Conservation (phyloP, 176 grass and related monocot species). For the Saccharum officinarum region DNA sequence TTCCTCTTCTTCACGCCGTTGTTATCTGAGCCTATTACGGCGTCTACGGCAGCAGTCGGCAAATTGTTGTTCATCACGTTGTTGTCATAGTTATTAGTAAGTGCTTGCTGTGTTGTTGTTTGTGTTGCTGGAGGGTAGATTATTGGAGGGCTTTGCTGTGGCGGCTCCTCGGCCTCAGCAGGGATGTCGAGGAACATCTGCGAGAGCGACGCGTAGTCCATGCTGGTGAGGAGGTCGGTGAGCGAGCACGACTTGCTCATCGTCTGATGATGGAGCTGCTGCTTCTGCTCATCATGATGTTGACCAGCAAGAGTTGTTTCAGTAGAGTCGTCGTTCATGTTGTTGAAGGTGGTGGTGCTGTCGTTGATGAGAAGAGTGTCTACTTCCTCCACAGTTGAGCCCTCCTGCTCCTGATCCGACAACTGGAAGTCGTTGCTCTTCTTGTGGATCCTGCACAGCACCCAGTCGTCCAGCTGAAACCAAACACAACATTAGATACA, state of each 20-base stretch:
- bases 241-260: slow-evolving; percentile 50
- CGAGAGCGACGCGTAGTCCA: slow-evolving; percentile 48
- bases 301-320: background rate
- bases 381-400: slow-evolving; percentile 42
- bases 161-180: background rate
- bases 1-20: slow-evolving; percentile 34
- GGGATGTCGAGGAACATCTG: slow-evolving; percentile 33
- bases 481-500: background rate
- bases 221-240: slow-evolving; percentile 53
- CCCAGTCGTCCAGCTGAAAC: slow-evolving; percentile 75
- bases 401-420: slow-evolving; percentile 35
- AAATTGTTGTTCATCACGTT: background rate
- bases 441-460: slow-evolving; percentile 77
- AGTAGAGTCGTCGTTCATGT: background rate
- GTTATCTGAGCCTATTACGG: background rate
- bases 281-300: background rate
- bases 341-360: background rate
- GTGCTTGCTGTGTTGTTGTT: background rate
- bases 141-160: background rate
- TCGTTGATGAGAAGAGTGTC: background rate
- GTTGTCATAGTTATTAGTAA: background rate
- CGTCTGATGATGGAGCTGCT: background rate
- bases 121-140: slow-evolving; percentile 21
- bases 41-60: background rate
- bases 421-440: slow-evolving; percentile 43